Evolutionary conservation across 768 basidiomycete species (phyloP), one percentile per base, ranked within the genome.

Genomic region (Clathrus columnatus): DNA sequence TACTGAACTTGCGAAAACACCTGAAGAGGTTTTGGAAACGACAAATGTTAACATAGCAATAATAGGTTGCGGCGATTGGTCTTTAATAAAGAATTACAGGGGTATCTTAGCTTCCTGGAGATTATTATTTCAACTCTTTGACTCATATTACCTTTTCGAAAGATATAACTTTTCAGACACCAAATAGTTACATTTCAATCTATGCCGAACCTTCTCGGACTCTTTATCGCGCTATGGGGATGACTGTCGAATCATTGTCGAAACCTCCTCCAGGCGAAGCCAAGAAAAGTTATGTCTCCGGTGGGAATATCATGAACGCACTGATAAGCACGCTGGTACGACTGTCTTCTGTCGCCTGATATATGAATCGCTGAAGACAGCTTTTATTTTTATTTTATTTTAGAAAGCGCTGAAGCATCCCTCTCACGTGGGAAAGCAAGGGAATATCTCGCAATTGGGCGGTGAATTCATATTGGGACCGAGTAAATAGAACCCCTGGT

Each of bases 181-280:
- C 0, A 78, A 81, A 0, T 67, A 65, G 0, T 80, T 78, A 60
- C 57, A 57, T 7, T 0, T 59, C 63, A 24, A 76, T 89, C 24
- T 89, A 81, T 63, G 81, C 85, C 10, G 83, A 90, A 61, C 83
- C 86, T 0, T 71, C 73, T 0, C 74, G 84, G 4, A 64, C 70
- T 23, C 68, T 91, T 0, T 89, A 83, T 62, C 73, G 69, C 23
- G 69, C 71, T 0, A 73, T 90, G 0, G 85, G 83, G 1, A 80
- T 89, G 75, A 79, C 74, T 2, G 56, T 65, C 2, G 77, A 84
- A 62, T 75, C 57, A 10, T 65, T 81, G 2, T 65, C 66, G 5
- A 54, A 28, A 7, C 79, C 80, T 0, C 81, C 82, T 0, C 60
- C 72, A 0, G 74, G 71, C 2, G 65, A 78, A 59, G 26, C 69